phyloP scores from a whole-genome alignment of 106 monocot species.

The Dendrobium huoshanense region DNA sequence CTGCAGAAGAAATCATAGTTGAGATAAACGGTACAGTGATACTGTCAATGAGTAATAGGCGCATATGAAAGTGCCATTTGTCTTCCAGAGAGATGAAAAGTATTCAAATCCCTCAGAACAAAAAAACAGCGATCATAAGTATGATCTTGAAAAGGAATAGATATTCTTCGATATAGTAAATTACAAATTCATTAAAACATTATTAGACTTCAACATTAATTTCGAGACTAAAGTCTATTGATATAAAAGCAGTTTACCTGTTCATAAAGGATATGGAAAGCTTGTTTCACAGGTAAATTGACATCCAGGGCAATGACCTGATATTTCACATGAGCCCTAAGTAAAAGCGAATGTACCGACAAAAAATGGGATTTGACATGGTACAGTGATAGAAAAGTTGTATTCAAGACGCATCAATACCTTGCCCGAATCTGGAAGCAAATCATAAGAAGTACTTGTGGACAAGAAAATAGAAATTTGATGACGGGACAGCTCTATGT shows the following conservation, averaged over 20 bases:
- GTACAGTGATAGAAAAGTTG: not conserved
- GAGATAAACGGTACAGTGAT: not conserved
- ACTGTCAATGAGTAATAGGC: not conserved
- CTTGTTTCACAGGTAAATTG: slow-evolving; percentile 33
- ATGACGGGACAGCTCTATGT: slow-evolving; percentile 42
- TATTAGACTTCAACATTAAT: not conserved
- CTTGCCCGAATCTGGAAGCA: slow-evolving; percentile 82
- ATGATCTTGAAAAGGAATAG: not conserved
- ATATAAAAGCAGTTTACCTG: slow-evolving; percentile 8
- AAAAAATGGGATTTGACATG: slow-evolving; percentile 4
- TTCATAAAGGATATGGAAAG: slow-evolving; percentile 22
- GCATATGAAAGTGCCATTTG: not conserved
- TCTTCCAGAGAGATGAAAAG: not conserved
- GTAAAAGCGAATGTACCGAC: not conserved
- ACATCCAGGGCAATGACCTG: slow-evolving; percentile 24
- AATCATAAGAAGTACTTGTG: slow-evolving; percentile 45
- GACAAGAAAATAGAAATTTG: slow-evolving; percentile 51
- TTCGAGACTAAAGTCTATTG: not conserved
- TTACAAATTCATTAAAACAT: not conserved
- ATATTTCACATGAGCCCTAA: not conserved
- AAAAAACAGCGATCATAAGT: not conserved
- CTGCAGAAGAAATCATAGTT: not conserved
- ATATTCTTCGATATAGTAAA: not conserved
- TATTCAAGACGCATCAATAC: slow-evolving; percentile 11
- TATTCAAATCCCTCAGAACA: not conserved